A percentile compares a stretch with the other conserved stretches of the same genome.
These are phyloP conservation scores for Corylus americana DNA, from an alignment of 306 rosid species.

Conservation along the genomic window DNA sequence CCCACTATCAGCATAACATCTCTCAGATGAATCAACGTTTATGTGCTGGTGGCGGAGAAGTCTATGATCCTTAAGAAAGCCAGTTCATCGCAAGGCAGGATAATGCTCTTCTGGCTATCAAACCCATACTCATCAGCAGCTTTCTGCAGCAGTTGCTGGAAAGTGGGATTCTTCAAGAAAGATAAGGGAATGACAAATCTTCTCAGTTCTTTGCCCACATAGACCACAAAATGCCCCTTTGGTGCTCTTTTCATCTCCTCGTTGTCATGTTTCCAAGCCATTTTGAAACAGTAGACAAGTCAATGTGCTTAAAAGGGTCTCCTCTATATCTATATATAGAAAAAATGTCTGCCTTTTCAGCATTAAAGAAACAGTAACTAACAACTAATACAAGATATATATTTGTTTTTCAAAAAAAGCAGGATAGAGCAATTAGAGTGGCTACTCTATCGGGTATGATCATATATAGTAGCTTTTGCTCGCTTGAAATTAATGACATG, in stretches of 20 bases:
- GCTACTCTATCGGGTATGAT: too few species aligned
- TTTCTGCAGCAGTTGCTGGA: slow-evolving; percentile 38
- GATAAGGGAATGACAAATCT: slow-evolving; percentile 36
- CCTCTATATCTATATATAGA: not conserved
- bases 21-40: not conserved
- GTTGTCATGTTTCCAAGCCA: slow-evolving; percentile 15
- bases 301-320: not conserved
- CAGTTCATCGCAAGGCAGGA: slow-evolving; percentile 45
- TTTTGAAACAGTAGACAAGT: not conserved
- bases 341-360: not conserved
- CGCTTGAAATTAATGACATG: too few species aligned
- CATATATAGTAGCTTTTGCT: too few species aligned
- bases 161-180: slow-evolving; percentile 34
- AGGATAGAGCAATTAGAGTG: too few species aligned
- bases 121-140: slow-evolving; percentile 41
- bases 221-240: slow-evolving; percentile 47
- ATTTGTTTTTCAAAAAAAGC: too few species aligned
- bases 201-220: slow-evolving; percentile 41
- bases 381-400: too few species aligned
- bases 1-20: not conserved
- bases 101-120: slow-evolving; percentile 24
- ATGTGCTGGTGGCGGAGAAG: not conserved
- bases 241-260: slow-evolving; percentile 29
- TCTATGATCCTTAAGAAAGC: slow-evolving; percentile 25
- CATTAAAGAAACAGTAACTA: not conserved